Conservation (phyloP, 306 rosid species). For the Pueraria montana region DNA sequence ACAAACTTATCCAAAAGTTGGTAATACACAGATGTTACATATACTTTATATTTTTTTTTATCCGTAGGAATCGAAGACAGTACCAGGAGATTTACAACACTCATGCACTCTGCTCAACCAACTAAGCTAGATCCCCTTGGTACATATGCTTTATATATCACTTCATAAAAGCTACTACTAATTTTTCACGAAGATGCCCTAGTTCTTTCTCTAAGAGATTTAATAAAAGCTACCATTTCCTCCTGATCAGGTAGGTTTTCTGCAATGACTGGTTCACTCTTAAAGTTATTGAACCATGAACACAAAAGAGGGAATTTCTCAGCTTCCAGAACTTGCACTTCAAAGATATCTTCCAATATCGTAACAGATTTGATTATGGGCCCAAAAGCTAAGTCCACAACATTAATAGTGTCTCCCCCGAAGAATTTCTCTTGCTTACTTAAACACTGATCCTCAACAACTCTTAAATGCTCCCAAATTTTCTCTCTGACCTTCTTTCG, state of each 20-base stretch:
- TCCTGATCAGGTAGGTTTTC: constrained; percentile 47
- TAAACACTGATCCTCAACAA: constrained; percentile 46
- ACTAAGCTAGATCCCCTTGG: too few species aligned
- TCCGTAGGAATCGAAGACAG: too few species aligned
- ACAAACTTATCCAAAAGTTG: too few species aligned
- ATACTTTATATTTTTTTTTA: too few species aligned
- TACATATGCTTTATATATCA: too few species aligned
- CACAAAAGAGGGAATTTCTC: too few species aligned
- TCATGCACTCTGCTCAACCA: too few species aligned
- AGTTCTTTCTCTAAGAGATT: background rate
- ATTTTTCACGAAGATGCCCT: background rate
- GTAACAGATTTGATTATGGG: background rate
- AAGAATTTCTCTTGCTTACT: constrained; percentile 35
- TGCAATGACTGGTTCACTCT: constrained; percentile 30
- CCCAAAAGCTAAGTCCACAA: constrained; percentile 57
- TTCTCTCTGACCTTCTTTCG: constrained; percentile 38
- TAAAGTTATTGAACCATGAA: too few species aligned
- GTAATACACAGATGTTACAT: too few species aligned
- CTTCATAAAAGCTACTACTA: background rate
- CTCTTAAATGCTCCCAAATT: constrained; percentile 35
- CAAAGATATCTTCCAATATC: too few species aligned
- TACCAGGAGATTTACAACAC: too few species aligned
- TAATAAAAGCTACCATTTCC: background rate
- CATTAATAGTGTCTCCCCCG: constrained; percentile 50
- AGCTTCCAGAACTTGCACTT: too few species aligned